phyloP scores from a whole-genome alignment of 495 filamentous ascomycete genomes.

The Parathielavia appendiculata region DNA sequence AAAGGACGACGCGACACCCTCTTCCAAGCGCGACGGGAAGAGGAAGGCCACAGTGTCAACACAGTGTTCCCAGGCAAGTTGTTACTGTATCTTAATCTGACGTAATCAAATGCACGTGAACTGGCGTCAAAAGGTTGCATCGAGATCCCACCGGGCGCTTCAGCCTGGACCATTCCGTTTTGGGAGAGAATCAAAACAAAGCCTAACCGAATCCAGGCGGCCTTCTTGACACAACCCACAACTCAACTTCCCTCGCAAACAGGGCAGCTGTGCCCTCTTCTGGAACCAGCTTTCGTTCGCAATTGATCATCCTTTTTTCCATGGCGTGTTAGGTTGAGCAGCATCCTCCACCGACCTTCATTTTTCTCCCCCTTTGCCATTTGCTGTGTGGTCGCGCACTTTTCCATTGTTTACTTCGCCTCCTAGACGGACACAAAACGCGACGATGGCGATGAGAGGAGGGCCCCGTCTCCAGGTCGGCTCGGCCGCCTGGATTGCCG shows the following conservation, averaged over 20 bases:
- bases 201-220: constrained; percentile 18
- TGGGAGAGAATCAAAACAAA: constrained; percentile 34
- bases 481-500: constrained; percentile 50
- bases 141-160: constrained; percentile 19
- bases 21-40: constrained; percentile 1
- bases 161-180: constrained; percentile 26
- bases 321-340: not conserved
- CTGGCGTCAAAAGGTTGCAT: constrained; percentile 20
- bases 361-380: not conserved
- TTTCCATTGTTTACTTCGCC: constrained; percentile 8
- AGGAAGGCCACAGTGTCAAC: not conserved
- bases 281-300: constrained; percentile 15
- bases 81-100: no score
- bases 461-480: constrained; percentile 51
- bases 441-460: constrained; percentile 47
- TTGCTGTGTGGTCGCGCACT: not conserved
- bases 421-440: constrained; percentile 2
- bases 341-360: not conserved
- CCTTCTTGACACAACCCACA: constrained; percentile 27
- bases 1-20: constrained; percentile 8
- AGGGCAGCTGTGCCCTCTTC: constrained; percentile 14
- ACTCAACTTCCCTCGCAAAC: constrained; percentile 19
- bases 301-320: constrained; percentile 4
- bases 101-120: constrained; percentile 25
- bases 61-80: no score